phyloP scores from a whole-genome alignment of 495 filamentous ascomycete species.

The Collariella sp. region DNA sequence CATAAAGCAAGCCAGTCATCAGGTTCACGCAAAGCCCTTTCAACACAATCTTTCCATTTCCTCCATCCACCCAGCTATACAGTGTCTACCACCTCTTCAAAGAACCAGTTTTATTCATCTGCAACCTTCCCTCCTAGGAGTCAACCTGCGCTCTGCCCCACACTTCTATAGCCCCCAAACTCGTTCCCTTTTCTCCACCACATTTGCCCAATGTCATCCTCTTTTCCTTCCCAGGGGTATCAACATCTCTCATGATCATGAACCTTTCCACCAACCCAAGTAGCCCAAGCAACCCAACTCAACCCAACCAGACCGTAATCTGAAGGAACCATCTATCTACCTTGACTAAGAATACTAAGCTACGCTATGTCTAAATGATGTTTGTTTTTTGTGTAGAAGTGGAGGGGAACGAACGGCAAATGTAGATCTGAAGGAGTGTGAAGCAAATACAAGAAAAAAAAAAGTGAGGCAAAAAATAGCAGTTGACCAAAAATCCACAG shows the following conservation, averaged over 20 bases:
- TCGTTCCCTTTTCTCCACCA: not conserved
- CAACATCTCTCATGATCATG: slow-evolving; percentile 7
- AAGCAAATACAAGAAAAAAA: not conserved
- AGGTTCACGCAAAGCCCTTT: not conserved
- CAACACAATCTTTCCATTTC: not conserved
- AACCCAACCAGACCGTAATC: too few relatives aligned
- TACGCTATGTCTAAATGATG: slow-evolving; percentile 1
- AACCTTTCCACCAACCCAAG: not conserved
- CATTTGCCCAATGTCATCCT: slow-evolving; percentile 1
- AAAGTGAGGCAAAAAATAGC: not conserved
- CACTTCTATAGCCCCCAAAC: not conserved
- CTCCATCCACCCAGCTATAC: not conserved
- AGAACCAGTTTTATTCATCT: not conserved
- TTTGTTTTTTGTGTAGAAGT: slow-evolving; percentile 3
- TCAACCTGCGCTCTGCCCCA: not conserved
- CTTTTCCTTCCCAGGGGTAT: slow-evolving; percentile 10
- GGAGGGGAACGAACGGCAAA: not conserved
- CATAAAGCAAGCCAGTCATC: too few relatives aligned
- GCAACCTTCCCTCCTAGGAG: not conserved
- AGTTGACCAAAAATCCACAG: not conserved
- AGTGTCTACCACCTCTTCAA: not conserved
- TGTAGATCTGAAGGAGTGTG: not conserved
- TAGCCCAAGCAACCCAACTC: not conserved
- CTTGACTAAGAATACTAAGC: slow-evolving; percentile 1
- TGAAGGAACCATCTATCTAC: slow-evolving; percentile 7